These are phyloP conservation scores for Areca catechu DNA, from an alignment of 176 grass and related monocot species.

Conservation along the genomic window DNA sequence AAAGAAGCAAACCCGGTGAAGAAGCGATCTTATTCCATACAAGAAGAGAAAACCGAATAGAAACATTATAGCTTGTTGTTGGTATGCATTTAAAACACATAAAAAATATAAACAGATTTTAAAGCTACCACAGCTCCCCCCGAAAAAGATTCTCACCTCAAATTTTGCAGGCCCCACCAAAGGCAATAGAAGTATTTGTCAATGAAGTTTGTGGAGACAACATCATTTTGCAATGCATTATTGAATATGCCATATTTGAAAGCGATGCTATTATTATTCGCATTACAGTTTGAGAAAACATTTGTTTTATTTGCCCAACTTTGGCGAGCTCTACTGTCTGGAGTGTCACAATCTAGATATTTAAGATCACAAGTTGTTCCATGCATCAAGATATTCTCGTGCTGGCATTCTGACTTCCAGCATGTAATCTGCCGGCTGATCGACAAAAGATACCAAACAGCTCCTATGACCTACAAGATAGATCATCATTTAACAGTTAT, in stretches of 20 bases:
- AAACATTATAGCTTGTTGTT: too few relatives aligned
- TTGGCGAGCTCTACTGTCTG: background rate
- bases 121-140: too few relatives aligned
- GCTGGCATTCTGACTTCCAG: constrained; percentile 51
- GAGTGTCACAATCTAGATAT: constrained; percentile 47
- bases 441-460: constrained; percentile 75
- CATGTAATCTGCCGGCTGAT: constrained; percentile 80
- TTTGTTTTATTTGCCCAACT: constrained; percentile 15
- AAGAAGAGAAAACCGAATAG: too few relatives aligned
- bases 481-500: too few relatives aligned
- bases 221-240: constrained; percentile 17
- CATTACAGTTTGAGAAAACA: constrained; percentile 32
- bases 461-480: constrained; percentile 62
- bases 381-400: background rate
- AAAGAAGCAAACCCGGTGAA: too few relatives aligned
- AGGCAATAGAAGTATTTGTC: constrained; percentile 83
- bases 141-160: constrained; percentile 38
- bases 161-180: constrained; percentile 84
- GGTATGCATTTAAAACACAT: too few relatives aligned
- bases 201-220: constrained; percentile 34
- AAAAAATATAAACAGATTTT: too few relatives aligned
- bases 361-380: constrained; percentile 13
- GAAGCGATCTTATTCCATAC: too few relatives aligned
- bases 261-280: accelerated
- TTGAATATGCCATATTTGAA: constrained; percentile 53